These are phyloP conservation scores for Urostyla sp. DNA, from an alignment of 73 alveolate species.

Conservation along the genomic window DNA sequence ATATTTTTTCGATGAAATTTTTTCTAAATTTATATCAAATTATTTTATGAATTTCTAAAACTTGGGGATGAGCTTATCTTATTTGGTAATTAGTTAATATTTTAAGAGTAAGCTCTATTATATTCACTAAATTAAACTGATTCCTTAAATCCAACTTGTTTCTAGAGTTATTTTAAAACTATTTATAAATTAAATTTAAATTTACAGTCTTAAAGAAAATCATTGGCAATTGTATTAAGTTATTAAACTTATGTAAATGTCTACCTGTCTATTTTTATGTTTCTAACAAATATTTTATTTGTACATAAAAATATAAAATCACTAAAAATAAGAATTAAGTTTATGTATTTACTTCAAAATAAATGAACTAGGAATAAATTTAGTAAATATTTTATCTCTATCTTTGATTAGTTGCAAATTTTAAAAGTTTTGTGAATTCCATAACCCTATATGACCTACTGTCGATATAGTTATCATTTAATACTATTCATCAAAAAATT, in stretches of 20 bases:
- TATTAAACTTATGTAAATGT: slow-evolving; percentile 17
- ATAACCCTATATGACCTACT: slow-evolving; percentile 25
- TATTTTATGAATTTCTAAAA: no score
- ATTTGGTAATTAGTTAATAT: not conserved
- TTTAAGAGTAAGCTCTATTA: not conserved
- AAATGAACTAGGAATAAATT: not conserved
- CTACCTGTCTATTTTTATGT: not conserved
- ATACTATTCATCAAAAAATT: slow-evolving; percentile 18
- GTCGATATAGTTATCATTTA: slow-evolving; percentile 17
- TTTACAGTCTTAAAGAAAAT: slow-evolving; percentile 28
- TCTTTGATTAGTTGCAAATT: not conserved
- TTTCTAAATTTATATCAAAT: not conserved
- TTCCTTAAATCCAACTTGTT: not conserved
- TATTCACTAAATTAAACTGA: not conserved
- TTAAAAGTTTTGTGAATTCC: slow-evolving; percentile 54
- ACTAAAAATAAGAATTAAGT: not conserved
- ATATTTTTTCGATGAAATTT: not conserved
- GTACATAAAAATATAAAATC: slow-evolving; percentile 44
- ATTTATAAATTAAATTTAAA: not conserved
- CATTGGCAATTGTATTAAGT: slow-evolving; percentile 27
- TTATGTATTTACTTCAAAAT: not conserved
- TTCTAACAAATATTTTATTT: not conserved
- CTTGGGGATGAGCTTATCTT: not conserved
- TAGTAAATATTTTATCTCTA: not conserved
- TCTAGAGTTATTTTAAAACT: slow-evolving; percentile 29